These are phyloP conservation scores for Strigomonas culicis DNA, from an alignment of 208 protist species.

Conservation along the genomic window DNA sequence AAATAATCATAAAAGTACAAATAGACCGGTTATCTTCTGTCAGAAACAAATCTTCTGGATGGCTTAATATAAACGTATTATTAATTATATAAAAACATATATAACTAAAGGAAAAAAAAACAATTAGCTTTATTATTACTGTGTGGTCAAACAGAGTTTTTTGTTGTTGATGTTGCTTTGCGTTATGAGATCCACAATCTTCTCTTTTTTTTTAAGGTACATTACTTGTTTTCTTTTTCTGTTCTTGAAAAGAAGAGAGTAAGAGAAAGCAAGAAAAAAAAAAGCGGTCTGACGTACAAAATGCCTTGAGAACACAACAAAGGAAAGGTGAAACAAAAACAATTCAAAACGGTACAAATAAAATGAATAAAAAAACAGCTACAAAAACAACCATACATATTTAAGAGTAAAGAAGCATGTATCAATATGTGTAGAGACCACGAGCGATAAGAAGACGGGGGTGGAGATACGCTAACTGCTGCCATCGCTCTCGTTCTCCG, in stretches of 20 bases:
- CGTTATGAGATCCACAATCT: background rate
- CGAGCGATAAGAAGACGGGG: background rate
- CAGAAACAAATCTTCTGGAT: background rate
- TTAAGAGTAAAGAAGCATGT: background rate
- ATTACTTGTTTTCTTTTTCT: background rate
- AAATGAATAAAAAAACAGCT: background rate
- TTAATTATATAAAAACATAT: conserved; percentile 12
- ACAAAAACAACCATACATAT: background rate
- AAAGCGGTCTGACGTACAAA: background rate
- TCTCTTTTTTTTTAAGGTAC: background rate
- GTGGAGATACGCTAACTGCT: no score
- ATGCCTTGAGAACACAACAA: no score
- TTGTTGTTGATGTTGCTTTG: background rate
- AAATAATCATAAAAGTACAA: background rate
- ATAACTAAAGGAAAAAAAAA: conserved; percentile 15
- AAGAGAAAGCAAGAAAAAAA: background rate
- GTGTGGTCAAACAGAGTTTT: background rate
- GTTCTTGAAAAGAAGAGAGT: background rate
- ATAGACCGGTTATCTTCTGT: background rate
- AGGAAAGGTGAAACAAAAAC: background rate
- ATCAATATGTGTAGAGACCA: background rate
- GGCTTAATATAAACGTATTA: background rate
- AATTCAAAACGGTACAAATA: background rate
- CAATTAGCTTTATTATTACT: background rate
- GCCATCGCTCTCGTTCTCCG: conserved; percentile 9